phyloP scores from a whole-genome alignment of 129 eudicot species.

The Arctium lappa region DNA sequence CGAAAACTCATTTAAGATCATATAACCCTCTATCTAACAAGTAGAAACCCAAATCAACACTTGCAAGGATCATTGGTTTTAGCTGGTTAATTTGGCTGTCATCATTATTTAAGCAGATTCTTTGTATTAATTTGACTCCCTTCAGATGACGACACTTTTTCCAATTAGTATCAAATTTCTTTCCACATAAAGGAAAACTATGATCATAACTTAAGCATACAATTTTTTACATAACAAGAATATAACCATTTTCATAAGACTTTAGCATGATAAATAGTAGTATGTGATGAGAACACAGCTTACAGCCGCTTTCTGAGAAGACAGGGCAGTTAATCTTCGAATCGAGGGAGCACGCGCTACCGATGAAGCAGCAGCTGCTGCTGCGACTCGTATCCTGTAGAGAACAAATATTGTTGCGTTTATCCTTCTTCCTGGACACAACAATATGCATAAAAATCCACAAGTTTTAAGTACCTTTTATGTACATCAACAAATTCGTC shows the following conservation, averaged over 20 bases:
- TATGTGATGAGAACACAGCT: constrained; percentile 12
- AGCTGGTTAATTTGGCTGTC: too few relatives aligned
- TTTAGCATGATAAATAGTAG: background rate
- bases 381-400: constrained; percentile 89
- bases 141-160: background rate
- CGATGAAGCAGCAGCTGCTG: constrained; percentile 95
- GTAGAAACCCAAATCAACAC: background rate
- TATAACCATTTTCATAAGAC: background rate
- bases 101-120: too few relatives aligned
- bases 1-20: too few relatives aligned
- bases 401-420: background rate
- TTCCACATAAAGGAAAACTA: too few relatives aligned
- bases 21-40: background rate
- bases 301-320: constrained; percentile 36
- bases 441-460: background rate
- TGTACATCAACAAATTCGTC: constrained; percentile 98
- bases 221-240: background rate
- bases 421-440: background rate
- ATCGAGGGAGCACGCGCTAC: constrained; percentile 89
- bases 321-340: constrained; percentile 49
- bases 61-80: background rate
- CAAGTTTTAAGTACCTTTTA: constrained; percentile 50
- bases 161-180: background rate
- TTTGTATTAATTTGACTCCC: background rate
- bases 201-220: background rate